phyloP scores from a whole-genome alignment of 371 early-diverging fungal species.

The Fennellomyces sp. region DNA sequence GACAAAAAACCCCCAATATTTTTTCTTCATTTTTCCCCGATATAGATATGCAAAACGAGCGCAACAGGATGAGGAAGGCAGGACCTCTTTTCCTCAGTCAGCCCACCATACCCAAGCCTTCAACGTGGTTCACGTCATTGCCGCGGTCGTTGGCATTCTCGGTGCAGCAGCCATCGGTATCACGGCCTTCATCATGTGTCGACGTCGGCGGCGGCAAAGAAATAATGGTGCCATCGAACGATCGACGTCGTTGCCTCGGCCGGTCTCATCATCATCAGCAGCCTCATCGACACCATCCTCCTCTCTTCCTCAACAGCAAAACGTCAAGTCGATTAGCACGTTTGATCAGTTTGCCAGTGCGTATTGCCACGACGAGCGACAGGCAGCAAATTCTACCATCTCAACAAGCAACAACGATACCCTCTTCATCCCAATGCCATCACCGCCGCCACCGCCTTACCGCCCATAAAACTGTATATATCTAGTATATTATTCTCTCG shows the following conservation, averaged over 20 bases:
- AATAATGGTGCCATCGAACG: neutral
- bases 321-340: conserved; percentile 1
- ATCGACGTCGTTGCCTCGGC: neutral
- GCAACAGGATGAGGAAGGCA: neutral
- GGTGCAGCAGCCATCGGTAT: conserved; percentile 12
- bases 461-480: conserved; percentile 4
- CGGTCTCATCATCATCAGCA: conserved; percentile 2
- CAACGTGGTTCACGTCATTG: conserved; percentile 24
- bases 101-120: conserved; percentile 11
- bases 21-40: neutral
- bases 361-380: conserved; percentile 7
- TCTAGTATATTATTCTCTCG: neutral
- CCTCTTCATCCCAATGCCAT: neutral
- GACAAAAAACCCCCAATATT: neutral
- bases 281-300: neutral
- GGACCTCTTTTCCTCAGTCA: conserved; percentile 5
- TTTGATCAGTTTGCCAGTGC: conserved; percentile 16
- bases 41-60: conserved; percentile 4
- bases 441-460: conserved; percentile 21
- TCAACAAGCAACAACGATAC: neutral
- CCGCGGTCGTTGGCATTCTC: conserved; percentile 20
- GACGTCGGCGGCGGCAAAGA: conserved; percentile 16
- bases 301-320: neutral
- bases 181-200: conserved; percentile 18
- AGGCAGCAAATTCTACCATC: neutral